These are phyloP conservation scores for Fusarium avenaceum DNA, from an alignment of 2,329 filamentous ascomycete species.

Conservation along the genomic window DNA sequence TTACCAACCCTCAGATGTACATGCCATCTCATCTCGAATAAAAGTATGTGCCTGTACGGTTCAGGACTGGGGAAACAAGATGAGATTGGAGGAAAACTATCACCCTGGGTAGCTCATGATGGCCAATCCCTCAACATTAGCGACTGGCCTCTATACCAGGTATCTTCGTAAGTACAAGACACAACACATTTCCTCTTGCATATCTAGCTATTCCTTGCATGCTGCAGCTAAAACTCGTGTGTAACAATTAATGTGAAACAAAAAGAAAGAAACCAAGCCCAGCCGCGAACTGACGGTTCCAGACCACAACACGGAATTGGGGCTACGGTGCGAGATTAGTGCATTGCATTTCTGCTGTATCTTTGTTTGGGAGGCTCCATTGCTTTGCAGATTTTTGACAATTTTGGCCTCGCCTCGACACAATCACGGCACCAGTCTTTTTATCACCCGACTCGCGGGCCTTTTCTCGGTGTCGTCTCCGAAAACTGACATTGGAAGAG, in stretches of 20 bases:
- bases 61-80: conserved; percentile 19
- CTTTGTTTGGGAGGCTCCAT: conserved; percentile 35
- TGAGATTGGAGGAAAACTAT: conserved; percentile 37
- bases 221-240: conserved; percentile 36
- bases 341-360: conserved; percentile 5
- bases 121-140: conserved; percentile 40
- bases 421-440: conserved; percentile 31
- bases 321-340: conserved; percentile 17
- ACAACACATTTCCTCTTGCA: conserved; percentile 14
- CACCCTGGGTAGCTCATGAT: conserved; percentile 29
- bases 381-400: conserved; percentile 36
- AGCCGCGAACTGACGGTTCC: conserved; percentile 19
- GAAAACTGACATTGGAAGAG: conserved; percentile 24
- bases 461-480: conserved; percentile 34
- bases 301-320: conserved; percentile 19
- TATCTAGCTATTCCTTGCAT: conserved; percentile 43
- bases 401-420: conserved; percentile 19
- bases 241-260: conserved; percentile 32
- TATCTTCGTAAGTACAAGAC: conserved; percentile 13
- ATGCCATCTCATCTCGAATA: conserved; percentile 13
- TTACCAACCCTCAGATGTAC: conserved; percentile 20
- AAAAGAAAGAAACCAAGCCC: conserved; percentile 21
- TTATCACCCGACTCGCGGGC: conserved; percentile 32
- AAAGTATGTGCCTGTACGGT: conserved; percentile 11
- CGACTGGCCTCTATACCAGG: conserved; percentile 14